phyloP scores from a whole-genome alignment of 352 stramenopile species.

The Elongisporangium prolatum region DNA sequence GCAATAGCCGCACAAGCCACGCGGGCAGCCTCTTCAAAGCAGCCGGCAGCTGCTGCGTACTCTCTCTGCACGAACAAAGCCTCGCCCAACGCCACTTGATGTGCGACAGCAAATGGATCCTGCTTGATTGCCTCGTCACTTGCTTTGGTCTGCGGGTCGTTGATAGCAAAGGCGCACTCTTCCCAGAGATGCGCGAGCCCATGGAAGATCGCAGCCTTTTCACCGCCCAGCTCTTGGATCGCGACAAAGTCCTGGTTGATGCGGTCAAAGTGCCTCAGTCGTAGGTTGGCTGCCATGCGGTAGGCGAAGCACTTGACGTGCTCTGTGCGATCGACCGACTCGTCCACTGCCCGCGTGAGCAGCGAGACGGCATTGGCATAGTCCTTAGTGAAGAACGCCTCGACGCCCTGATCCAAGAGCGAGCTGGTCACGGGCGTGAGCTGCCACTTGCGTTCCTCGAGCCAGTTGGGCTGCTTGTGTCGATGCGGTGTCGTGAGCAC shows the following conservation, averaged over 20 bases:
- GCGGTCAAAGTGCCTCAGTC: constrained; percentile 44
- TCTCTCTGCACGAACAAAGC: constrained; percentile 57
- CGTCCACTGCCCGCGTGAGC: constrained; percentile 33
- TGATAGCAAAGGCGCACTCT: constrained; percentile 26
- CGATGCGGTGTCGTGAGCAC: constrained; percentile 35
- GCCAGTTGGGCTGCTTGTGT: constrained; percentile 20
- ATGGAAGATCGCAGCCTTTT: constrained; percentile 76
- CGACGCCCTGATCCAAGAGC: constrained; percentile 53
- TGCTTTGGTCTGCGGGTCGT: background rate
- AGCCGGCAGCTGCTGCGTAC: constrained; percentile 42
- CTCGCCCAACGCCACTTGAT: constrained; percentile 50
- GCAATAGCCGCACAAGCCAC: constrained; percentile 3
- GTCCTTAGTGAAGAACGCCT: constrained; percentile 63
- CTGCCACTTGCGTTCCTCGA: constrained; percentile 37
- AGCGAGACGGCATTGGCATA: constrained; percentile 53
- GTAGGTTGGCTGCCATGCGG: constrained; percentile 65
- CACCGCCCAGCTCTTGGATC: constrained; percentile 49
- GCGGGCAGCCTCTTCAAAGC: constrained; percentile 43
- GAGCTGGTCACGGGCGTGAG: constrained; percentile 34
- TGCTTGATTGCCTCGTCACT: background rate
- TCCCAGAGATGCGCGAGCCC: constrained; percentile 65
- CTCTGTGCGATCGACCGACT: constrained; percentile 53
- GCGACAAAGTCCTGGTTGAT: constrained; percentile 45
- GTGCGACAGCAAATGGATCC: constrained; percentile 51
- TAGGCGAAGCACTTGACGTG: constrained; percentile 76